A percentile compares a stretch with the other conserved stretches of the same genome.
These are phyloP conservation scores for Boletales sp. DNA, from an alignment of 768 basidiomycete genomes.

Conservation along the genomic window DNA sequence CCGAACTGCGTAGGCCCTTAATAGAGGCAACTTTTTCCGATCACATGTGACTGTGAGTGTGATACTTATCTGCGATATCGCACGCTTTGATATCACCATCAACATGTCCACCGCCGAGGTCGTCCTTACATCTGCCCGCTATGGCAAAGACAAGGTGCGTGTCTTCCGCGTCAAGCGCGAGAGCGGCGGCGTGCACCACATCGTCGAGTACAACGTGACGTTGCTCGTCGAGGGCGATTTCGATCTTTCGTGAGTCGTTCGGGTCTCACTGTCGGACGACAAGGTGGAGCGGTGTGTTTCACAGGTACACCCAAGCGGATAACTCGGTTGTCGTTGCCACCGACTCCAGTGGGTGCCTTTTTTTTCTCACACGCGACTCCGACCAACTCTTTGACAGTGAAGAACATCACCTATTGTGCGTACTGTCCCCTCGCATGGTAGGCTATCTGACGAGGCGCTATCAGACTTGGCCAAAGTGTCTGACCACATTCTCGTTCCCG, in stretches of 20 bases:
- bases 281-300: too few relatives aligned
- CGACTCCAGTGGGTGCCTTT: constrained; percentile 61
- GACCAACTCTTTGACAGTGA: constrained; percentile 38
- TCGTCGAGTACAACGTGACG: constrained; percentile 84
- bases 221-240: constrained; percentile 83
- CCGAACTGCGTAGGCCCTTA: too few relatives aligned
- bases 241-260: constrained; percentile 54
- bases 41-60: too few relatives aligned
- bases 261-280: too few relatives aligned
- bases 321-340: constrained; percentile 89
- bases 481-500: constrained; percentile 78
- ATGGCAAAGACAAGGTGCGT: constrained; percentile 88
- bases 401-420: constrained; percentile 65
- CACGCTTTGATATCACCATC: constrained; percentile 11
- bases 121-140: constrained; percentile 51
- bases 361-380: background rate
- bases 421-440: background rate
- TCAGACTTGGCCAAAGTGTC: constrained; percentile 85
- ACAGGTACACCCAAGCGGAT: constrained; percentile 83
- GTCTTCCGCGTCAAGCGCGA: constrained; percentile 82
- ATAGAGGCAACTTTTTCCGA: too few relatives aligned
- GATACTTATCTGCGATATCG: constrained; percentile 1
- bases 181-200: constrained; percentile 53
- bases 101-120: constrained; percentile 24
- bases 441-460: background rate